Base-by-base conservation (phyloP, 805 yeast genomes). In the Barnettozyma pratensis region DNA sequence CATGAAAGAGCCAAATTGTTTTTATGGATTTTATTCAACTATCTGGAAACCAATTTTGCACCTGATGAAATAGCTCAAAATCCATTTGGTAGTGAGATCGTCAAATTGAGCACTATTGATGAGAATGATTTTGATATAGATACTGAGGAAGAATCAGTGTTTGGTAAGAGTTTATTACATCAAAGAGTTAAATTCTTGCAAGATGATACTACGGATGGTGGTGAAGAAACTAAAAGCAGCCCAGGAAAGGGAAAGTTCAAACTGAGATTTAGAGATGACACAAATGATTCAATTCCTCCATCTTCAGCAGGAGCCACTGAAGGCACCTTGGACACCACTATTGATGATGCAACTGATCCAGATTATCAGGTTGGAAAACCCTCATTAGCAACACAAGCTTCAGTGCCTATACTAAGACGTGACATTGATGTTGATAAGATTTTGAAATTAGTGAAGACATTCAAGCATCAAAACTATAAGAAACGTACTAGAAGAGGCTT, bases 11-110 rank as follows among this genome's bases (percentile, higher is more conserved):
- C 88, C 2, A 68, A 75, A 46, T 73, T 94, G 37, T 82, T 92
- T 54, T 65, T 92, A 51, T 92, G 97, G 97, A 68, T 92, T 36
- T 59, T 88, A 39, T 91, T 88, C 69, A 77, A 87, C 2, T 87
- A 85, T 59, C 69, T 86, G 54, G 97, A 92, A 61, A 86, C 96
- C 0, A 75, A 77, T 50, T 71, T 87, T 53, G 63, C 75, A 1
- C 69, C 73, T 1, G 81, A 74, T 29, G 78, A 76, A 48, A 58
- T 84, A 12, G 63, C 59, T 1, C 46, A 52, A 6, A 84, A 84
- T 55, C 91, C 91, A n/a, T 85, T 83, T 62, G 73, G 79, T 29
- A 62, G 72, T 8, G 83, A 81, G 7, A 57, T 63, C 5, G 54
- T 71, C 30, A 57, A 50, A 6, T 45, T 57, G 5, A 42, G 49